Conservation (phyloP, 2,329 filamentous ascomycete genomes). For the Raffaelea deltoideospora region DNA sequence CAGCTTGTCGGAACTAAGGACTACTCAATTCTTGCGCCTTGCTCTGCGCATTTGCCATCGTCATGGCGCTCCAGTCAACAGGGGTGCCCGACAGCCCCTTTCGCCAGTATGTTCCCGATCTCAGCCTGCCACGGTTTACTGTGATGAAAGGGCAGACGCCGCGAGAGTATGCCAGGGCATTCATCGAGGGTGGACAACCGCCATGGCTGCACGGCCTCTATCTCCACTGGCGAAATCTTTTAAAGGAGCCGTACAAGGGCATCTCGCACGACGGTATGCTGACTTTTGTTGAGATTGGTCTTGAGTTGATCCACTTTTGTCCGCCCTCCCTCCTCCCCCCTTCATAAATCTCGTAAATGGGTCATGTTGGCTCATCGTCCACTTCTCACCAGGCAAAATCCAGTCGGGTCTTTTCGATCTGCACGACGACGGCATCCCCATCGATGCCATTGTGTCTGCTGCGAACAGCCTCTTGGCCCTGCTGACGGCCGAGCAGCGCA, state of each 20-base stretch:
- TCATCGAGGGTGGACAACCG: conserved; percentile 41
- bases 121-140: conserved; percentile 44
- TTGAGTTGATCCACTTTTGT: too few species aligned
- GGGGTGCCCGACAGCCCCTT: neutral
- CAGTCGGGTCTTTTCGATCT: conserved; percentile 38
- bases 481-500: conserved; percentile 32
- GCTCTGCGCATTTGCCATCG: too few species aligned
- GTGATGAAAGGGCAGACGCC: conserved; percentile 47
- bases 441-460: conserved; percentile 37
- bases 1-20: too few species aligned
- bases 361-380: too few species aligned
- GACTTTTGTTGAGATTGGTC: conserved; percentile 3
- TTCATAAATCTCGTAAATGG: too few species aligned
- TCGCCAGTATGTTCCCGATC: conserved; percentile 46
- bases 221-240: conserved; percentile 39
- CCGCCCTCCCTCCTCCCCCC: too few species aligned
- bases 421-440: conserved; percentile 49
- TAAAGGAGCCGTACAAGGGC: conserved; percentile 54
- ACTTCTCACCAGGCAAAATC: conserved; percentile 25
- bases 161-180: conserved; percentile 44
- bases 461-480: conserved; percentile 28
- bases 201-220: conserved; percentile 53
- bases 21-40: too few species aligned
- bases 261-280: conserved; percentile 49
- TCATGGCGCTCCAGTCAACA: neutral